Percentiles rank a stretch among this genome's conserved stretches.
Conservation (phyloP, 768 basidiomycete genomes). For the Trichaptum fuscoviolaceum region DNA sequence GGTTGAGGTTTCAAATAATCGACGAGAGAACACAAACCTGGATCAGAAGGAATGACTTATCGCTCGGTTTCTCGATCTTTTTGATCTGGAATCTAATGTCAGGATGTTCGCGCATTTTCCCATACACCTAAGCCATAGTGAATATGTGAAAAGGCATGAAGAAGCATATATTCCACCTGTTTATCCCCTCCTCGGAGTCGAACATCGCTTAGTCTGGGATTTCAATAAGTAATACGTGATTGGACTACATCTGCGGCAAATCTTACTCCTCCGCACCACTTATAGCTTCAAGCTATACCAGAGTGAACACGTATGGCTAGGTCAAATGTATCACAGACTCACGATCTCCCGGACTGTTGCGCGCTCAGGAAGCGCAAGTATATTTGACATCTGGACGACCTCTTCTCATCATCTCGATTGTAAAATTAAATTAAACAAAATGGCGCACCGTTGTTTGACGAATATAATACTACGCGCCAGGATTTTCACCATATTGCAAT, state of each 20-base stretch:
- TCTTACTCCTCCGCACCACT: conserved; percentile 62
- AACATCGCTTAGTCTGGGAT: conserved; percentile 54
- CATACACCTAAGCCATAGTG: conserved; percentile 39
- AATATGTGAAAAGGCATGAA: neutral
- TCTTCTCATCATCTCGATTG: conserved; percentile 8
- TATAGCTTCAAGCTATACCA: conserved; percentile 55
- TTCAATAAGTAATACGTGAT: conserved; percentile 3
- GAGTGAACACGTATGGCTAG: conserved; percentile 6
- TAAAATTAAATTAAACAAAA: conserved; percentile 6
- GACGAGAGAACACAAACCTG: conserved; percentile 43
- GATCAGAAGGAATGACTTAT: conserved; percentile 78
- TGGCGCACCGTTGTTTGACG: conserved; percentile 56
- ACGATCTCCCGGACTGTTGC: conserved; percentile 66
- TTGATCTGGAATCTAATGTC: conserved; percentile 77
- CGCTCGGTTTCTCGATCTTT: conserved; percentile 61
- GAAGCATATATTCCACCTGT: conserved; percentile 33
- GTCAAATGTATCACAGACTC: conserved; percentile 12
- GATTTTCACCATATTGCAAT: conserved; percentile 8
- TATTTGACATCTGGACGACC: conserved; percentile 52
- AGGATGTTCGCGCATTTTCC: conserved; percentile 61
- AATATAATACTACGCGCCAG: conserved; percentile 57
- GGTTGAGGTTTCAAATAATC: conserved; percentile 6
- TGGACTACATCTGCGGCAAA: conserved; percentile 1
- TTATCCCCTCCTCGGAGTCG: conserved; percentile 77
- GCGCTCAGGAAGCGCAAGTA: conserved; percentile 52